Evolutionary conservation across 2,329 filamentous ascomycete genomes (phyloP).

Genomic region (Hypoxylon sp.): DNA sequence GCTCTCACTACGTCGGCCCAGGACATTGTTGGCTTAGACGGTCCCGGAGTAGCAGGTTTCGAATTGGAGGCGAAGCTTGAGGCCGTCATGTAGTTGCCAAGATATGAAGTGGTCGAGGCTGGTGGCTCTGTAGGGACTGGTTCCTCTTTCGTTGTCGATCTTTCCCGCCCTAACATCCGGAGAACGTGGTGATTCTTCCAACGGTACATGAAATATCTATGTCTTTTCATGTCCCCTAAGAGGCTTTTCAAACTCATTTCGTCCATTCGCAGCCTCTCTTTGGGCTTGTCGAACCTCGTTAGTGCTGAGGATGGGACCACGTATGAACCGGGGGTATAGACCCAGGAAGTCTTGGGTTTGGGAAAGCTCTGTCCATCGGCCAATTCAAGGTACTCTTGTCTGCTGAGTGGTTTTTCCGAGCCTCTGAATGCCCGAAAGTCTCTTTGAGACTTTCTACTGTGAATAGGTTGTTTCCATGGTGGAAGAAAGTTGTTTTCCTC

Average conservation of each 20-base stretch:
- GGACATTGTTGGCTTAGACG: not conserved
- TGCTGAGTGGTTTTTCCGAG: slow-evolving; percentile 40
- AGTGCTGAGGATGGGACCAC: slow-evolving; percentile 48
- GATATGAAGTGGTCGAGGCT: not conserved
- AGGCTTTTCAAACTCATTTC: slow-evolving; percentile 39
- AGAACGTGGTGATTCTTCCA: slow-evolving; percentile 24
- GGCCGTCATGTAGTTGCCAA: not conserved
- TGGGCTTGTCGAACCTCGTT: slow-evolving; percentile 40
- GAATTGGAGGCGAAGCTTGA: not conserved
- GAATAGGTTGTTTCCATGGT: slow-evolving; percentile 53
- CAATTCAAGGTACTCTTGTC: slow-evolving; percentile 47
- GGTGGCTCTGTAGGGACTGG: not conserved
- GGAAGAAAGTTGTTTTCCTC: slow-evolving; percentile 45
- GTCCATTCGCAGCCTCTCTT: slow-evolving; percentile 32
- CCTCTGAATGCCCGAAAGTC: slow-evolving; percentile 55
- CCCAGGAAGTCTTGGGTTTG: slow-evolving; percentile 50
- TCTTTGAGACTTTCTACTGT: slow-evolving; percentile 45
- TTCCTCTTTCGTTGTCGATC: not conserved
- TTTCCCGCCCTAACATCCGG: slow-evolving; percentile 3
- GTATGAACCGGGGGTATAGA: slow-evolving; percentile 40
- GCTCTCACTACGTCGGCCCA: not conserved
- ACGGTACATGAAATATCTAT: not conserved
- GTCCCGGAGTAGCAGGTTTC: not conserved
- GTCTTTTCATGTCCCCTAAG: slow-evolving; percentile 24
- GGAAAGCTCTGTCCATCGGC: slow-evolving; percentile 45